phyloP scores from a whole-genome alignment of 2,329 filamentous ascomycete genomes.

The Chaetomium globosum region DNA sequence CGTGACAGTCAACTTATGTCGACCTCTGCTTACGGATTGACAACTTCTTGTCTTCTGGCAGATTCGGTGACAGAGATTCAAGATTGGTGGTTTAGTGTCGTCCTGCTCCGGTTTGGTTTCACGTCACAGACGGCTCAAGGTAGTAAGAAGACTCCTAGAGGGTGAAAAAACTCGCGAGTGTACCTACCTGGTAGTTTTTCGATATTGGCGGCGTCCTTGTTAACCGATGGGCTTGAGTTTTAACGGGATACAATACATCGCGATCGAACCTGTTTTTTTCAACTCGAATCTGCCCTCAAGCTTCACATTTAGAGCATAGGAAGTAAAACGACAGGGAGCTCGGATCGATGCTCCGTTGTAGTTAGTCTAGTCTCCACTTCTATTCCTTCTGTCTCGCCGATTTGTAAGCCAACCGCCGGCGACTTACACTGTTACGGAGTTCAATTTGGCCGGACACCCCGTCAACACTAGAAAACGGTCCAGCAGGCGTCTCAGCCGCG shows the following conservation, averaged over 20 bases:
- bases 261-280: background rate
- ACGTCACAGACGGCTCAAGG: no score
- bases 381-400: background rate
- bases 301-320: background rate
- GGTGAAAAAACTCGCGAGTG: background rate
- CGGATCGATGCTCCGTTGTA: no score
- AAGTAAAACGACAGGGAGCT: background rate
- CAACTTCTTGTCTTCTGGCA: no score
- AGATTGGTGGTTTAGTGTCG: no score
- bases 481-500: background rate
- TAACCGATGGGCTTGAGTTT: background rate
- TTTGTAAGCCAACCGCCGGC: constrained; percentile 8
- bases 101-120: no score
- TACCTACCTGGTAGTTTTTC: background rate
- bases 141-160: no score
- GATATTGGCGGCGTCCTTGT: background rate
- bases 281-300: background rate
- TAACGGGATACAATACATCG: background rate
- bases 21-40: no score
- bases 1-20: no score
- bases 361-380: background rate
- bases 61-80: no score
- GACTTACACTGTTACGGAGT: background rate
- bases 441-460: constrained; percentile 3
- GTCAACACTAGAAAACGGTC: background rate